These are phyloP conservation scores for Metschnikowia baotianmanensis DNA, from an alignment of 805 yeast genomes.

Conservation along the genomic window DNA sequence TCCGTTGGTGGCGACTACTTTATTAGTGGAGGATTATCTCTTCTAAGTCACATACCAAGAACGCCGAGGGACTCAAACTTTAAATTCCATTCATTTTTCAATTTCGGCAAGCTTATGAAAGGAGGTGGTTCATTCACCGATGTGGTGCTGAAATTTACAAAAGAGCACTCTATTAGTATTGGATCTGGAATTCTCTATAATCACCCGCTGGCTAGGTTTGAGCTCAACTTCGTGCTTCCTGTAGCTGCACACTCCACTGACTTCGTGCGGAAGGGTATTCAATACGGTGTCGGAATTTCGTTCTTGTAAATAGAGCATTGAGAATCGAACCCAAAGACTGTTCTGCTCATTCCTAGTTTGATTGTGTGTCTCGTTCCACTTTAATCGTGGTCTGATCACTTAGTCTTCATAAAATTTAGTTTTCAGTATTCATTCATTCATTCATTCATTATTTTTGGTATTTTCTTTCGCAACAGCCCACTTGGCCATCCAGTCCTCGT, in stretches of 20 bases:
- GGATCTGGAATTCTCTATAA: constrained; percentile 53
- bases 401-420: no score
- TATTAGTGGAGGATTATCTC: constrained; percentile 44
- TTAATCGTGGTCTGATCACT: no score
- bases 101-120: constrained; percentile 43
- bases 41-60: constrained; percentile 44
- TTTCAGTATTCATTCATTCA: no score
- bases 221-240: constrained; percentile 55
- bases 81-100: constrained; percentile 47
- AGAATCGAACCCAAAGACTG: no score
- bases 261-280: constrained; percentile 49
- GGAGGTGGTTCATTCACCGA: constrained; percentile 7
- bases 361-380: no score
- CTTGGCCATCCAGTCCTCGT: constrained; percentile 54
- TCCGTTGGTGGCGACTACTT: constrained; percentile 54
- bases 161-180: constrained; percentile 34
- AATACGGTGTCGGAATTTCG: constrained; percentile 59
- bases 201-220: constrained; percentile 59
- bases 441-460: not conserved
- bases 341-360: not conserved
- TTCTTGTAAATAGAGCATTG: constrained; percentile 47
- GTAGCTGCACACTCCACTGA: constrained; percentile 45
- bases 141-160: constrained; percentile 14
- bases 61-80: constrained; percentile 43
- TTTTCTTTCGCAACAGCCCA: constrained; percentile 1